These are phyloP conservation scores for Cenchrus fungigraminus DNA, from an alignment of 176 grass and related monocot genomes.

Conservation along the genomic window DNA sequence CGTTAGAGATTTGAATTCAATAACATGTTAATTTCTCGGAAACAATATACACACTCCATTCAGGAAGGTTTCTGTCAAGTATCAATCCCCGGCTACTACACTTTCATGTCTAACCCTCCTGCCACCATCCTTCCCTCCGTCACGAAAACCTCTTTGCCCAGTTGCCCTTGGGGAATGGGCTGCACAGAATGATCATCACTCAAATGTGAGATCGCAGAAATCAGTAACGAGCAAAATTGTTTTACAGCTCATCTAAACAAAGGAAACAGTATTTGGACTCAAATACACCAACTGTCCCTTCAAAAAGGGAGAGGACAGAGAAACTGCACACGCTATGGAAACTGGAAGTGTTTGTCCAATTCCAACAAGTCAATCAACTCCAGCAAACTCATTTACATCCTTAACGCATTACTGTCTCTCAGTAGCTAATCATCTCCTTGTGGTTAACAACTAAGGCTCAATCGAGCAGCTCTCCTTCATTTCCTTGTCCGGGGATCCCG, in stretches of 20 bases:
- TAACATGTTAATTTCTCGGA: too few species aligned
- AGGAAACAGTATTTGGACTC: neutral
- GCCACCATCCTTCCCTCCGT: too few species aligned
- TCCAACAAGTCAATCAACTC: neutral
- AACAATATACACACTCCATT: too few species aligned
- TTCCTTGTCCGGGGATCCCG: slow-evolving; percentile 72
- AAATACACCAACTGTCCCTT: neutral
- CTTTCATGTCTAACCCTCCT: too few species aligned
- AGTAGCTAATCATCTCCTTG: neutral
- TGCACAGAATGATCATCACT: neutral
- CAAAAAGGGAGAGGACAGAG: neutral
- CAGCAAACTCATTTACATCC: neutral
- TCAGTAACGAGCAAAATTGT: neutral
- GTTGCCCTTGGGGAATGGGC: neutral
- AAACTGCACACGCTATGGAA: neutral
- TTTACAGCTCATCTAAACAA: neutral
- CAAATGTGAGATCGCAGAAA: neutral
- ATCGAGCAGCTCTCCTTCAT: slow-evolving; percentile 37
- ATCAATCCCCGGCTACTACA: too few species aligned
- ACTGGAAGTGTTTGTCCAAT: too few species aligned
- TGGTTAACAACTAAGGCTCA: neutral
- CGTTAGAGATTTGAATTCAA: too few species aligned
- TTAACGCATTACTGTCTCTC: neutral
- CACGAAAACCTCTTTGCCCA: neutral
- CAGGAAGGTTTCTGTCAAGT: too few species aligned